These are phyloP conservation scores for Melampsora larici-populina DNA, from an alignment of 1,284 basidiomycete species.

Conservation along the genomic window DNA sequence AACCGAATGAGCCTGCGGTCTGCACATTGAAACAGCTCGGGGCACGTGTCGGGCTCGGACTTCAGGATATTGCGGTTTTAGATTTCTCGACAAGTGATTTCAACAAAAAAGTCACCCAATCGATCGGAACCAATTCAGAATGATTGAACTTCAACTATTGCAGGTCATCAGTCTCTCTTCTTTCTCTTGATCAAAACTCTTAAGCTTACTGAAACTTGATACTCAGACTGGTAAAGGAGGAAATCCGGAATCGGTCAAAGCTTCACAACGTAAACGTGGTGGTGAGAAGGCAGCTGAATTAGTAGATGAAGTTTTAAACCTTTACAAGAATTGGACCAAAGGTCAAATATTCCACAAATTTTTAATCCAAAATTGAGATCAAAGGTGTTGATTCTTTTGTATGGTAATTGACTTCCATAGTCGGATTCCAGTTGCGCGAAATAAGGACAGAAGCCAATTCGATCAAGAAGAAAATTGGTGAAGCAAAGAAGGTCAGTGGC, in stretches of 20 bases:
- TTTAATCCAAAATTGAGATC: background rate
- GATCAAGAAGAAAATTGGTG: conserved; percentile 43
- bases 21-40: too few species aligned
- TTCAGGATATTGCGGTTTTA: too few species aligned
- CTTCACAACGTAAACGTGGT: conserved; percentile 87
- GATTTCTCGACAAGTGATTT: background rate
- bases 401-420: background rate
- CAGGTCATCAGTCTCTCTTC: conserved; percentile 7
- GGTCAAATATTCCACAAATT: background rate
- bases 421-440: conserved; percentile 27
- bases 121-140: background rate
- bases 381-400: background rate
- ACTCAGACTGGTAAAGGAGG: conserved; percentile 63
- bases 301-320: conserved; percentile 86
- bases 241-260: conserved; percentile 84
- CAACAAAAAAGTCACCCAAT: background rate
- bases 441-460: conserved; percentile 24
- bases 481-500: conserved; percentile 39
- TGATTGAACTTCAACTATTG: conserved; percentile 41
- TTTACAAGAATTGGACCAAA: conserved; percentile 86
- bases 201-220: background rate
- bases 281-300: conserved; percentile 68
- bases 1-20: background rate
- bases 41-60: too few species aligned
- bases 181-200: background rate